A percentile compares a stretch with the other conserved stretches of the same genome.
phyloP scores from a whole-genome alignment of 208 protist species.

The Leishmania gerbilli region DNA sequence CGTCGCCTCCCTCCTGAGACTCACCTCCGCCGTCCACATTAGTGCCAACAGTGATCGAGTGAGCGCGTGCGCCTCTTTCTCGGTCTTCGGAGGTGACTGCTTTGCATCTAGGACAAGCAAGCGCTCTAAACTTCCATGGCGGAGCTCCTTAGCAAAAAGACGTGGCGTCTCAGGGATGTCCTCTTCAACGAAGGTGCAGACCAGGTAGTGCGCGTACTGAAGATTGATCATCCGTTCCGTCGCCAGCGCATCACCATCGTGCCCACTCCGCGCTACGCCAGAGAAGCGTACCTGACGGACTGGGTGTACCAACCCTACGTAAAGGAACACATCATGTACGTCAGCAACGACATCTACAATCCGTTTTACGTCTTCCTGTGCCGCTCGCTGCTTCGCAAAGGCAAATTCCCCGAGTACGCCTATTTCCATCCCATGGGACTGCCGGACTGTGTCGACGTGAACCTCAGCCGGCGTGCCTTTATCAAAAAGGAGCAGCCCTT shows the following conservation, averaged over 20 bases:
- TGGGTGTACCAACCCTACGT: slow-evolving; percentile 91
- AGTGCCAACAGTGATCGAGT: neutral
- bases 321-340: slow-evolving; percentile 84
- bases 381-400: slow-evolving; percentile 55
- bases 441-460: slow-evolving; percentile 80
- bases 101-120: neutral
- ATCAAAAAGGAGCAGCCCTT: slow-evolving; percentile 80
- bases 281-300: slow-evolving; percentile 73
- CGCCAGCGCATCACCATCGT: slow-evolving; percentile 79
- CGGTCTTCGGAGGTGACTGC: neutral
- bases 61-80: neutral
- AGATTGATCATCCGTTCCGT: slow-evolving; percentile 77
- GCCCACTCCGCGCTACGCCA: slow-evolving; percentile 66
- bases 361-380: slow-evolving; percentile 81
- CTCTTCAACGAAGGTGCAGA: slow-evolving; percentile 55
- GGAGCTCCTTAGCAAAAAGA: slow-evolving; percentile 58
- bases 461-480: slow-evolving; percentile 74
- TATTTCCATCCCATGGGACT: slow-evolving; percentile 89
- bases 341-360: slow-evolving; percentile 88
- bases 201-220: slow-evolving; percentile 71
- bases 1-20: neutral
- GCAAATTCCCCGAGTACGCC: slow-evolving; percentile 66
- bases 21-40: neutral
- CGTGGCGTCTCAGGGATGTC: slow-evolving; percentile 78
- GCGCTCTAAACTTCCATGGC: slow-evolving; percentile 24